phyloP scores from a whole-genome alignment of 169 alveolate species.

The Plasmodium fragile region DNA sequence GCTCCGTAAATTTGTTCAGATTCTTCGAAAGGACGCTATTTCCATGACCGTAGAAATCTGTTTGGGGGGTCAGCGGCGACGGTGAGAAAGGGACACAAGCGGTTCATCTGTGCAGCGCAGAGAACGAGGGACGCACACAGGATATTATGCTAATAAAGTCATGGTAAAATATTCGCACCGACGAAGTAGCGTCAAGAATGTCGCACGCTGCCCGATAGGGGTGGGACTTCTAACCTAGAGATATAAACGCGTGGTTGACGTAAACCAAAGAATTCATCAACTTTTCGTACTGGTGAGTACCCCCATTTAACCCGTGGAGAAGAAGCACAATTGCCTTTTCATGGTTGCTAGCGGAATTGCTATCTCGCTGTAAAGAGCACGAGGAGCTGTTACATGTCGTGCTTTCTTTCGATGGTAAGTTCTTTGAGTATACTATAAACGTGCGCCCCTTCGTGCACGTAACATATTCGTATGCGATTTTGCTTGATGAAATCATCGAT shows the following conservation, averaged over 20 bases:
- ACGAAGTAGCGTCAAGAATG: background rate
- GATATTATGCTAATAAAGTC: background rate
- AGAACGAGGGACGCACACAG: background rate
- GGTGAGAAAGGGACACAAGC: background rate
- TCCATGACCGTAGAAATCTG: constrained; percentile 73
- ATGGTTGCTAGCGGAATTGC: background rate
- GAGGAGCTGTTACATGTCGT: constrained; percentile 17
- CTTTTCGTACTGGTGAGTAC: constrained; percentile 50
- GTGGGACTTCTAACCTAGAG: constrained; percentile 42
- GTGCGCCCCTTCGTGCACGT: constrained; percentile 41
- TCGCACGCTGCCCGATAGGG: background rate
- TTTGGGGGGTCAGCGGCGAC: background rate
- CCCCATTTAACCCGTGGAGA: constrained; percentile 69
- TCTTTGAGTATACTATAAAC: constrained; percentile 42
- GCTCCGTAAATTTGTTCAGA: constrained; percentile 57
- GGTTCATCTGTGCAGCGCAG: background rate
- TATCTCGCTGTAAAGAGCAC: background rate
- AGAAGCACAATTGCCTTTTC: constrained; percentile 36
- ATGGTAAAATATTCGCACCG: background rate
- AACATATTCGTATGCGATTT: constrained; percentile 42
- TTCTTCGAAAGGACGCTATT: constrained; percentile 22
- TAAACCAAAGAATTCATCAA: constrained; percentile 8
- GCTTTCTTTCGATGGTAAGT: constrained; percentile 5
- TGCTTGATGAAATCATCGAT: constrained; percentile 18
- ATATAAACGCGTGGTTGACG: constrained; percentile 32